A percentile compares a stretch with the other conserved stretches of the same genome.
Conservation (phyloP, 371 early-diverging fungal genomes). For the Circinella umbellata region DNA sequence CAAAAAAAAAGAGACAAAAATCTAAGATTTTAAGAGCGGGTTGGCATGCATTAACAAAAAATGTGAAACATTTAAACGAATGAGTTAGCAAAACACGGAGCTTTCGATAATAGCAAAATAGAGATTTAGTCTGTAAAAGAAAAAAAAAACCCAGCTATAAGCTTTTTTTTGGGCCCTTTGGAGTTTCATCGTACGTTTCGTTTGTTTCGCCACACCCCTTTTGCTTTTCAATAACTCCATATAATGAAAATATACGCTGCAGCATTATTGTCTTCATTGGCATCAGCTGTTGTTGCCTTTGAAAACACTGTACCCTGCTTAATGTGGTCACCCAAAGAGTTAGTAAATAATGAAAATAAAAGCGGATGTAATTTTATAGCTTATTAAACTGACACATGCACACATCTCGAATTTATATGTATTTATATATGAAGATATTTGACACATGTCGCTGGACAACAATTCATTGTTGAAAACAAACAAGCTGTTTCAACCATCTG, state of each 20-base stretch:
- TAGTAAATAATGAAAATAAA: not conserved
- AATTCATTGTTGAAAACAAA: slow-evolving; percentile 35
- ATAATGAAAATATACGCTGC: slow-evolving; percentile 27
- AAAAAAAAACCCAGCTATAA: no score
- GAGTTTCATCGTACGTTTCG: not conserved
- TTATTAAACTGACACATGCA: not conserved
- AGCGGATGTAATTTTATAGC: no score
- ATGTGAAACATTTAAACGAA: no score
- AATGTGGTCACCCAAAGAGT: slow-evolving; percentile 32
- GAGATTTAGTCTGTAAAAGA: no score
- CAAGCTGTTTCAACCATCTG: slow-evolving; percentile 36
- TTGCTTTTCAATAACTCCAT: not conserved
- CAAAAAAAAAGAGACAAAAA: no score
- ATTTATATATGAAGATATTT: slow-evolving; percentile 26
- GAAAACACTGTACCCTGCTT: slow-evolving; percentile 27
- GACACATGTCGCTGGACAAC: slow-evolving; percentile 23
- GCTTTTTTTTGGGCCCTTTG: not conserved
- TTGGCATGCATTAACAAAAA: no score
- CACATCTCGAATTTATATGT: slow-evolving; percentile 7
- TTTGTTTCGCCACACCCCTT: not conserved
- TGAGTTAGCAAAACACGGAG: no score
- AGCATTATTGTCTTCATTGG: slow-evolving; percentile 24
- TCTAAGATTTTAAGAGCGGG: no score
- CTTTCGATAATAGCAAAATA: no score
- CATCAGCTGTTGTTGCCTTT: slow-evolving; percentile 28